Percentiles rank a stretch among this genome's conserved stretches.
Evolutionary conservation across 257 asterid species (phyloP).

Genomic region (Lithospermum erythrorhizon): DNA sequence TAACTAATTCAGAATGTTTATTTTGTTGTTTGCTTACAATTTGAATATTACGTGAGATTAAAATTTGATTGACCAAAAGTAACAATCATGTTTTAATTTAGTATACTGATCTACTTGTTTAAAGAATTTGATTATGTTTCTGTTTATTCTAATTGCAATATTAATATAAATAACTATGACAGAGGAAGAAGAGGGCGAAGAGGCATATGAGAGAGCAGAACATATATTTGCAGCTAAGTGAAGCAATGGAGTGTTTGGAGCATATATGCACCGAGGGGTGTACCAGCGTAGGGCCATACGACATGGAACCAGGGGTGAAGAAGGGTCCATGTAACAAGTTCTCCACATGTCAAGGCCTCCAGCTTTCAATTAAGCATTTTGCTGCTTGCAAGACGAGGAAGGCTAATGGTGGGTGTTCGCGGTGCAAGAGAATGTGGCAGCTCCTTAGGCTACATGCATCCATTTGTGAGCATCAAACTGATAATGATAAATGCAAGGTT

Average conservation of each 20-base stretch:
- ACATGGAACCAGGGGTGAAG: slow-evolving; percentile 41
- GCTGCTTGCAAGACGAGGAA: slow-evolving; percentile 53
- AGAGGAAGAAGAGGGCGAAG: slow-evolving; percentile 61
- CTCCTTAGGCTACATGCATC: slow-evolving; percentile 68
- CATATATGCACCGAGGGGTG: slow-evolving; percentile 91
- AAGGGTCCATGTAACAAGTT: slow-evolving; percentile 70
- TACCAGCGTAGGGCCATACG: slow-evolving; percentile 58
- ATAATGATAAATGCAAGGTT: slow-evolving; percentile 61
- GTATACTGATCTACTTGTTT: background rate
- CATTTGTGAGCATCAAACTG: slow-evolving; percentile 40
- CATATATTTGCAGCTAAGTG: slow-evolving; percentile 61
- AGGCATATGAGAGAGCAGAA: slow-evolving; percentile 49
- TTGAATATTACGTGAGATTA: background rate
- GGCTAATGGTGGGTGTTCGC: slow-evolving; percentile 64
- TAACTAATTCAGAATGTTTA: background rate
- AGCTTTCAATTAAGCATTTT: slow-evolving; percentile 67
- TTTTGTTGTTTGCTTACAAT: background rate
- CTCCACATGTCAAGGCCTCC: slow-evolving; percentile 71
- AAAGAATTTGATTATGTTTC: too few relatives aligned
- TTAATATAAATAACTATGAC: background rate
- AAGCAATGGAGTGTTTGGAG: slow-evolving; percentile 84
- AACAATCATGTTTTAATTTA: background rate
- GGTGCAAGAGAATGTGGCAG: slow-evolving; percentile 91
- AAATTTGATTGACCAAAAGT: background rate
- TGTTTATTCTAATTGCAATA: background rate